These are phyloP conservation scores for Venturia aucupariae DNA, from an alignment of 2,329 filamentous ascomycete genomes.

Conservation along the genomic window DNA sequence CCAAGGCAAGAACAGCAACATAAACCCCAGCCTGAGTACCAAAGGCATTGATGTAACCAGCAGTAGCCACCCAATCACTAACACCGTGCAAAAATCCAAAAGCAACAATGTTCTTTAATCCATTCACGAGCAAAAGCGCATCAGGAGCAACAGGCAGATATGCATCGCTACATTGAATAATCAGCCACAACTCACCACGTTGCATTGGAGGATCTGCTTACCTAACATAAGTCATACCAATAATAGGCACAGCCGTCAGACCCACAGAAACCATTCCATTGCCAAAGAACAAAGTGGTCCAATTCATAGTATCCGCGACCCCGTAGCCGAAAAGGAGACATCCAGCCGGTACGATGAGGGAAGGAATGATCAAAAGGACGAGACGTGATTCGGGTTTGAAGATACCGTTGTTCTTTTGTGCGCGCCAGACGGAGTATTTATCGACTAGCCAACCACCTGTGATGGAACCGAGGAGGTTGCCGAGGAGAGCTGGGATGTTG, in stretches of 20 bases:
- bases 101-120: conserved; percentile 38
- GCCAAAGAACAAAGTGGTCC: conserved; percentile 38
- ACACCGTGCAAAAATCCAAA: conserved; percentile 40
- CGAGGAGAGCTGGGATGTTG: conserved; percentile 78
- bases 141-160: conserved; percentile 11
- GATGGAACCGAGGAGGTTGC: conserved; percentile 69
- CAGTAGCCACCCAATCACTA: conserved; percentile 32
- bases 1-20: conserved; percentile 26
- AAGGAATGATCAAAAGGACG: conserved; percentile 56
- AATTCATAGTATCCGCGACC: conserved; percentile 32
- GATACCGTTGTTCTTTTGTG: conserved; percentile 63
- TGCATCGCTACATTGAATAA: neutral
- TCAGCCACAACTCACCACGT: neutral
- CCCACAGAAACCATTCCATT: conserved; percentile 30
- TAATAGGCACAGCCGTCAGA: conserved; percentile 28
- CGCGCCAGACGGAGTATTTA: conserved; percentile 59
- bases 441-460: conserved; percentile 67
- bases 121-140: conserved; percentile 19
- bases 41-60: conserved; percentile 29
- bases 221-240: conserved; percentile 17
- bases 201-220: neutral
- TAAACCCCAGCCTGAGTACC: conserved; percentile 31
- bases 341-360: conserved; percentile 34
- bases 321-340: conserved; percentile 41
- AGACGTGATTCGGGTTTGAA: conserved; percentile 95